phyloP scores from a whole-genome alignment of 495 filamentous ascomycete genomes.

The Penicillium waksmanii region DNA sequence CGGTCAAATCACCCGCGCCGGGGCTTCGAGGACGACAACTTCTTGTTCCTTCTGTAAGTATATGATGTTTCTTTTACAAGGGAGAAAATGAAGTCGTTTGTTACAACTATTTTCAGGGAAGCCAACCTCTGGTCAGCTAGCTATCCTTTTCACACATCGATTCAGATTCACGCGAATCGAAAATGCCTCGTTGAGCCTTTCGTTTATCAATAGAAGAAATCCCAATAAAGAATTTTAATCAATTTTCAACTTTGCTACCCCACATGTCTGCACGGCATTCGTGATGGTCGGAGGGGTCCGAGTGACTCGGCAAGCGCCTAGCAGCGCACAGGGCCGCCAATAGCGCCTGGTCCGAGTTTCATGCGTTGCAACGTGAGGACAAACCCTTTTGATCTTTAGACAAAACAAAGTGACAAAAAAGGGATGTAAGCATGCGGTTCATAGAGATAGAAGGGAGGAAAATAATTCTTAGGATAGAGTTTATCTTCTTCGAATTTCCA shows the following conservation, averaged over 20 bases:
- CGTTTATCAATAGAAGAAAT: not conserved
- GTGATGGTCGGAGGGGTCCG: not conserved
- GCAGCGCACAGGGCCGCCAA: not conserved
- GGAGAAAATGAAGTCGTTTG: too few species aligned
- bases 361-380: not conserved
- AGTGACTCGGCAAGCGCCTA: not conserved
- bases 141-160: too few species aligned
- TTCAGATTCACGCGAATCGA: too few species aligned
- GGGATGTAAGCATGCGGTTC: not conserved
- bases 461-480: not conserved
- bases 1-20: too few species aligned
- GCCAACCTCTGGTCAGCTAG: too few species aligned
- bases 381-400: not conserved
- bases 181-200: not conserved
- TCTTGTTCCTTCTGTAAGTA: too few species aligned
- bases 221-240: not conserved
- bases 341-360: not conserved
- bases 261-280: conserved; percentile 4
- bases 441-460: not conserved
- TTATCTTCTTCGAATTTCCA: not conserved
- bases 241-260: not conserved
- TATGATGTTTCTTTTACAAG: too few species aligned
- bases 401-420: not conserved
- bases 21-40: too few species aligned
- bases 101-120: too few species aligned